These are phyloP conservation scores for Tolypocladium ophioglossoides DNA, from an alignment of 2,329 filamentous ascomycete genomes.

Conservation along the genomic window DNA sequence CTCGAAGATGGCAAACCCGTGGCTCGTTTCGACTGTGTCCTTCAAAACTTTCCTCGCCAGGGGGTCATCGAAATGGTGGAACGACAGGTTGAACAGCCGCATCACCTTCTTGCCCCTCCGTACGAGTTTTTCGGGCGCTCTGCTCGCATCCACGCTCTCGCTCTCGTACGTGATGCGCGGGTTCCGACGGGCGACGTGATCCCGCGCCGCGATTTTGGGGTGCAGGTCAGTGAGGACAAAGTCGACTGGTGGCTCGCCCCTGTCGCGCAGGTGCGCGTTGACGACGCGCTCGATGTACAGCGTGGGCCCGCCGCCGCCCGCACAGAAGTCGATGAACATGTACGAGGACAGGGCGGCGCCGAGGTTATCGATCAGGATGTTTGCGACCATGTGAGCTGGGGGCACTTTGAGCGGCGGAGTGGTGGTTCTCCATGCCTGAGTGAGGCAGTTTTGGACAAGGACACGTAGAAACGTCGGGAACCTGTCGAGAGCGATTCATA, in stretches of 20 bases:
- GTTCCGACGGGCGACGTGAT: constrained; percentile 37
- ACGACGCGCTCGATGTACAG: constrained; percentile 50
- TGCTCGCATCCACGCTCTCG: constrained; percentile 53
- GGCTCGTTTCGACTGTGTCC: constrained; percentile 53
- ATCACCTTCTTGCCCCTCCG: constrained; percentile 42
- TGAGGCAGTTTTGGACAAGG: neutral
- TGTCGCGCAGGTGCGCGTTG: constrained; percentile 32
- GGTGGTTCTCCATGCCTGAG: neutral
- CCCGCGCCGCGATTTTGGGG: constrained; percentile 53
- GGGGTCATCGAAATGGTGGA: constrained; percentile 65
- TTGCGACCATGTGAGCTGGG: constrained; percentile 50
- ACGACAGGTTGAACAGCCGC: constrained; percentile 61
- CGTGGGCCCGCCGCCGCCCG: constrained; percentile 62
- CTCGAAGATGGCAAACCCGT: constrained; percentile 64
- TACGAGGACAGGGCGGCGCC: constrained; percentile 37
- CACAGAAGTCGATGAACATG: constrained; percentile 66
- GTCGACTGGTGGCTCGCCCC: constrained; percentile 24
- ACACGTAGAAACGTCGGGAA: neutral
- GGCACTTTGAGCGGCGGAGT: neutral
- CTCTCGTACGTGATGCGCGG: constrained; percentile 49
- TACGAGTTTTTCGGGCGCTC: constrained; percentile 42
- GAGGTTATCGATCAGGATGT: constrained; percentile 41
- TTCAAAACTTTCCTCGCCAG: constrained; percentile 49
- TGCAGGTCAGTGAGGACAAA: constrained; percentile 59
- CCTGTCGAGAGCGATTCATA: neutral